These are phyloP conservation scores for Kokia cookei DNA, from an alignment of 441 rosid genomes.

Conservation along the genomic window DNA sequence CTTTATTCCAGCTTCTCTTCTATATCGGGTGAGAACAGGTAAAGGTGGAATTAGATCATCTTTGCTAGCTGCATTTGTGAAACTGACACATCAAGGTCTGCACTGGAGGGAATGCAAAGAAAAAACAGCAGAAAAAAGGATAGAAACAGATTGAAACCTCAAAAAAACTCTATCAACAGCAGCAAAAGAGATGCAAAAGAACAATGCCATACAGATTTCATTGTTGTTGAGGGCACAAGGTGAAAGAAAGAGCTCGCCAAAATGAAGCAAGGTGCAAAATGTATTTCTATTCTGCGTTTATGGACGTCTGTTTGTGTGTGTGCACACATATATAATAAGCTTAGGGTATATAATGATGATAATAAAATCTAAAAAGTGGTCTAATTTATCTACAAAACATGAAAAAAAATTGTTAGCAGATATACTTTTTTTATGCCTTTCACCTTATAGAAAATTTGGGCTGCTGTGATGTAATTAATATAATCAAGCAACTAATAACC, in stretches of 20 bases:
- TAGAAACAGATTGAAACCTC: neutral
- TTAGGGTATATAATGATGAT: neutral
- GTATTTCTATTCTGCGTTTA: neutral
- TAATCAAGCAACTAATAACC: neutral
- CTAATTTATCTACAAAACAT: neutral
- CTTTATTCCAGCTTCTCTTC: slow-evolving; percentile 85
- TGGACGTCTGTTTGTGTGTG: neutral
- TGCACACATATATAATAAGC: neutral
- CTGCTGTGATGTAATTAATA: neutral
- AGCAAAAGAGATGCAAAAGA: neutral
- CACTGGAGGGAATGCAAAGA: slow-evolving; percentile 2
- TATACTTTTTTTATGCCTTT: neutral
- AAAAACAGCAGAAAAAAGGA: neutral
- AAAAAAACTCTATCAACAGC: neutral
- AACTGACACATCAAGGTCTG: slow-evolving; percentile 18
- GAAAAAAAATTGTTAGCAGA: neutral
- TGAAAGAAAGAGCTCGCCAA: too few relatives aligned
- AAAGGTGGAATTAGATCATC: slow-evolving; percentile 94
- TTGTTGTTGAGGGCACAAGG: neutral
- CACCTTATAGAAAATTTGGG: neutral
- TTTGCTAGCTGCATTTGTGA: slow-evolving; percentile 59
- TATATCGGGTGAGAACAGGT: slow-evolving; percentile 91
- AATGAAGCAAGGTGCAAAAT: neutral
- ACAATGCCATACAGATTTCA: neutral
- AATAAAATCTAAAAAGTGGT: neutral